Evolutionary conservation across 306 rosid species (phyloP).

Genomic region (Gillenia trifoliata): DNA sequence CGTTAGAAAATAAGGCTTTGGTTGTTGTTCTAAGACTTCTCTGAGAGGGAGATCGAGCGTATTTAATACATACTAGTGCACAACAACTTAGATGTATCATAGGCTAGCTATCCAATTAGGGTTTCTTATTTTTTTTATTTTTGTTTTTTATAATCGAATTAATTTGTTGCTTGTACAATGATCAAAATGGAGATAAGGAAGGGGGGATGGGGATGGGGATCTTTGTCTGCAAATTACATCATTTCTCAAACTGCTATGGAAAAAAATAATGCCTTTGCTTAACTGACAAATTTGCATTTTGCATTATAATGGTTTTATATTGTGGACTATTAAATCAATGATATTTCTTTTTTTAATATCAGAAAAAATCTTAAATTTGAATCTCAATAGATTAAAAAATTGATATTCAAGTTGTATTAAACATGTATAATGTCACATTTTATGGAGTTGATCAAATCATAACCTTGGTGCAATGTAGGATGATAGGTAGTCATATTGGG

Average conservation of each 20-base stretch:
- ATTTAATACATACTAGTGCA: neutral
- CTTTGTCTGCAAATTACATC: conserved; percentile 9
- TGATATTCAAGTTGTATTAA: no score
- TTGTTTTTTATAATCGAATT: neutral
- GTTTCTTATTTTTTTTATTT: no score
- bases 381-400: no score
- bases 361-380: no score
- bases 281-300: neutral
- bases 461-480: no score
- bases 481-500: no score
- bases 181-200: neutral
- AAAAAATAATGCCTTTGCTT: neutral
- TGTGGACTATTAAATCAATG: no score
- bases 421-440: neutral
- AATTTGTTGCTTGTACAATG: neutral
- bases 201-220: neutral
- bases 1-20: neutral
- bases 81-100: neutral
- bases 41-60: neutral
- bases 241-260: neutral
- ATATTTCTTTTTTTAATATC: no score
- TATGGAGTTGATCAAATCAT: no score
- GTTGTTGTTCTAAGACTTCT: neutral
- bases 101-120: neutral
- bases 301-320: neutral